phyloP scores from a whole-genome alignment of 169 alveolate genomes.

The Eimeria acervulina region DNA sequence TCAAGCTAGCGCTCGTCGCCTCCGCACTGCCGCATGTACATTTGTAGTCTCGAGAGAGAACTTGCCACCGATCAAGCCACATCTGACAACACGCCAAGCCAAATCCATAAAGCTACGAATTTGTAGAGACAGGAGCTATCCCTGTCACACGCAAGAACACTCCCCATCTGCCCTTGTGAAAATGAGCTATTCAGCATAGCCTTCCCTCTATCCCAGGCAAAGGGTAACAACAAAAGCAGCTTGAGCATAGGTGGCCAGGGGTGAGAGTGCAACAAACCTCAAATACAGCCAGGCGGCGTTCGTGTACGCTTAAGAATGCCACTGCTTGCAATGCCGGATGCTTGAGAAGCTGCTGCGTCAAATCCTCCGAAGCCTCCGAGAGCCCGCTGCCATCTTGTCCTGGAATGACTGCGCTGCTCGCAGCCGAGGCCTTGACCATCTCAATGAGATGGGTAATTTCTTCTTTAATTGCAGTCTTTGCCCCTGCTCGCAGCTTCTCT shows the following conservation, averaged over 20 bases:
- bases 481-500: constrained; percentile 65
- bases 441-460: constrained; percentile 42
- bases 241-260: neutral
- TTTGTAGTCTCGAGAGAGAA: constrained; percentile 43
- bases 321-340: constrained; percentile 76
- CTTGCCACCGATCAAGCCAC: constrained; percentile 79
- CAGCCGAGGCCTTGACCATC: constrained; percentile 23
- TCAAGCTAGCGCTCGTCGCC: constrained; percentile 34
- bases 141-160: neutral
- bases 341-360: constrained; percentile 58
- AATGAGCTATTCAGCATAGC: neutral
- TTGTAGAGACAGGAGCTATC: neutral
- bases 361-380: constrained; percentile 2
- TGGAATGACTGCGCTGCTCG: neutral
- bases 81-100: constrained; percentile 30
- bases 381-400: neutral
- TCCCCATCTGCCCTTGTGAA: neutral
- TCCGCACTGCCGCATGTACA: constrained; percentile 77
- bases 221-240: neutral
- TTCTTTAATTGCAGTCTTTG: constrained; percentile 48
- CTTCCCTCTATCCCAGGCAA: neutral
- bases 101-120: neutral
- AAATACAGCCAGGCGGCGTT: constrained; percentile 71
- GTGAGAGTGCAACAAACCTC: constrained; percentile 27
- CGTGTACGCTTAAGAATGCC: constrained; percentile 72